phyloP scores from a whole-genome alignment of 31 red algal species.

The Porphyra umbilicalis region DNA sequence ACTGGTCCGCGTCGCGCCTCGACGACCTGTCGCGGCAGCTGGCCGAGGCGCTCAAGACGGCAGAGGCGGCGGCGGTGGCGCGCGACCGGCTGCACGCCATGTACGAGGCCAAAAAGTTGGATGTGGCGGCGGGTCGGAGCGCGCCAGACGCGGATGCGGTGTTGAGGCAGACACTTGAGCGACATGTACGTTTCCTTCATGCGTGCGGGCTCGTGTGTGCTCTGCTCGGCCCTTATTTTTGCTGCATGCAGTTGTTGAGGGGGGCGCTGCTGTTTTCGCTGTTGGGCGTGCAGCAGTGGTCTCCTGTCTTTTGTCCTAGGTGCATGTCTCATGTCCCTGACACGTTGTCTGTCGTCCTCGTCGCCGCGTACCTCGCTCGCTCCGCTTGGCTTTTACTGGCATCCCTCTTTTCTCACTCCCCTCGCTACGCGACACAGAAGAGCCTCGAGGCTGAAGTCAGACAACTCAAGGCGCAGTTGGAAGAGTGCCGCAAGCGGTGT shows the following conservation, averaged over 20 bases:
- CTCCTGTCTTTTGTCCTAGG: background rate
- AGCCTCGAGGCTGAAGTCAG: background rate
- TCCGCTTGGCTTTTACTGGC: too few species aligned
- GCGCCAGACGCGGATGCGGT: background rate
- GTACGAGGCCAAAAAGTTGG: background rate
- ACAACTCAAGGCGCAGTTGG: background rate
- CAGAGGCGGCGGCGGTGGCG: background rate
- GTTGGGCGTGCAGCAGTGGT: background rate
- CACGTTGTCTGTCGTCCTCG: too few species aligned
- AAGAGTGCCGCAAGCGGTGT: background rate
- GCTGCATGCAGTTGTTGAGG: too few species aligned
- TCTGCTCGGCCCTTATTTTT: too few species aligned
- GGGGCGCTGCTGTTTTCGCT: too few species aligned
- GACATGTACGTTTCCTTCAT: background rate
- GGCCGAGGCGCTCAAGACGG: background rate
- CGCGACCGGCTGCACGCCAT: background rate
- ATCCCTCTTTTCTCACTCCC: background rate
- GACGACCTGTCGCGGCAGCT: background rate
- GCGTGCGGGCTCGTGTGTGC: too few species aligned
- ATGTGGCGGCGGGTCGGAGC: background rate
- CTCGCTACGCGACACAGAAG: background rate
- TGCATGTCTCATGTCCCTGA: background rate
- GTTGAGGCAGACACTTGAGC: background rate
- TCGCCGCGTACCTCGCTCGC: too few species aligned
- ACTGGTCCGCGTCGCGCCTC: background rate